Evolutionary conservation across 345 rosid genomes (phyloP).

Genomic region (Crucihimalaya himalaica): DNA sequence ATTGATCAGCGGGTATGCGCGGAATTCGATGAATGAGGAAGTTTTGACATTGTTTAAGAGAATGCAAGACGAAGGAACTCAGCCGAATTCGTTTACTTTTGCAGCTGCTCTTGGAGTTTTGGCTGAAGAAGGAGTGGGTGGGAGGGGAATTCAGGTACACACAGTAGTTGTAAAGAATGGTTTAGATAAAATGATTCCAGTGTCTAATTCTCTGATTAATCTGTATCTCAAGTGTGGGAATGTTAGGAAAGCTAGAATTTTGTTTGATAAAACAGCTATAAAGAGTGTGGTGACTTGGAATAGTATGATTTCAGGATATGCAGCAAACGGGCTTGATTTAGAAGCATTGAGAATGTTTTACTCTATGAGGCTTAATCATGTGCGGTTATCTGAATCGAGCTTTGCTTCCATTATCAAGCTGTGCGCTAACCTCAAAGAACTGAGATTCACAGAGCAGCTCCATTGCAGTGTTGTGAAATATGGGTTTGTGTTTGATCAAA

Average conservation of each 20-base stretch:
- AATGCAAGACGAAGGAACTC: constrained; percentile 62
- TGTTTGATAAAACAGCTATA: constrained; percentile 56
- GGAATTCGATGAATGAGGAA: constrained; percentile 47
- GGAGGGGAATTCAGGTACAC: constrained; percentile 65
- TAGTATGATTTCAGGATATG: constrained; percentile 69
- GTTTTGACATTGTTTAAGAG: constrained; percentile 50
- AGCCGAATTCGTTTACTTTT: constrained; percentile 67
- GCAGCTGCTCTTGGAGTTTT: constrained; percentile 70
- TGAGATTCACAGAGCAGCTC: constrained; percentile 63
- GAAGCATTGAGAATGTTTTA: constrained; percentile 65
- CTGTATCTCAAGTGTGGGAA: constrained; percentile 65
- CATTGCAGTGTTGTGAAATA: constrained; percentile 61
- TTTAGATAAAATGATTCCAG: constrained; percentile 43
- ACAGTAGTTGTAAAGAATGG: constrained; percentile 62
- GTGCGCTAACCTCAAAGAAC: constrained; percentile 60
- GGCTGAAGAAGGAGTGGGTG: constrained; percentile 49
- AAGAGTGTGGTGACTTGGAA: constrained; percentile 78
- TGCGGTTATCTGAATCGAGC: constrained; percentile 53
- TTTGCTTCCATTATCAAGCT: constrained; percentile 62
- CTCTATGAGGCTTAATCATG: constrained; percentile 54
- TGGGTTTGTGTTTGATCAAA: constrained; percentile 58
- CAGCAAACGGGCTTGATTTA: constrained; percentile 53
- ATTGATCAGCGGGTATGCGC: constrained; percentile 65
- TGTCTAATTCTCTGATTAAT: constrained; percentile 74
- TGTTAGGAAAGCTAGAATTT: constrained; percentile 55